These are phyloP conservation scores for Botryosphaeria agaves DNA, from an alignment of 2,329 filamentous ascomycete species.

Conservation along the genomic window DNA sequence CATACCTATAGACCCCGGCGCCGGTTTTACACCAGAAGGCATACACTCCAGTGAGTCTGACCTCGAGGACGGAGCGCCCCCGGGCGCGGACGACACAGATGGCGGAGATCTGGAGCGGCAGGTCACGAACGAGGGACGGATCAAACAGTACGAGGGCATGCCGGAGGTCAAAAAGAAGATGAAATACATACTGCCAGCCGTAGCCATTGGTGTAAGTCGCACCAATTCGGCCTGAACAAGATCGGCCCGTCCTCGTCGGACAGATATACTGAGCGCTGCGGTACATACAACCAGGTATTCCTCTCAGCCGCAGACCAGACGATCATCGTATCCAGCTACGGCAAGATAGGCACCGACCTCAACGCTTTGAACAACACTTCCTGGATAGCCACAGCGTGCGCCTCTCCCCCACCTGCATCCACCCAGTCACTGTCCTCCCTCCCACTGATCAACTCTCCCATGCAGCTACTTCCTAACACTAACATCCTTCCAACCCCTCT, in stretches of 20 bases:
- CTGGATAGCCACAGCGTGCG: slow-evolving; percentile 49
- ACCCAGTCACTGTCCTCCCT: slow-evolving; percentile 1
- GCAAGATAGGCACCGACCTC: slow-evolving; percentile 58
- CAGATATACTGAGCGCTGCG: too few relatives aligned
- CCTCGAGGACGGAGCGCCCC: slow-evolving; percentile 5
- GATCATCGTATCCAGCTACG: slow-evolving; percentile 61
- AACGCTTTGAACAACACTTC: slow-evolving; percentile 56
- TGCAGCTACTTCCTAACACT: slow-evolving; percentile 52
- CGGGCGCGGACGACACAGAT: slow-evolving; percentile 7
- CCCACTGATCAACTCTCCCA: background rate
- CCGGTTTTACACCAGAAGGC: slow-evolving; percentile 11
- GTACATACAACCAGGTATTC: slow-evolving; percentile 48
- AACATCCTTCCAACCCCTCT: slow-evolving; percentile 59
- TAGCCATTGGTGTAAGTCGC: slow-evolving; percentile 46
- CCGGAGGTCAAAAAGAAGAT: slow-evolving; percentile 32
- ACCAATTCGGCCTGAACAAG: too few relatives aligned
- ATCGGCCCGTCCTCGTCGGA: too few relatives aligned
- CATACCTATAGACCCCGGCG: slow-evolving; percentile 9
- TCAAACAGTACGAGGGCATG: slow-evolving; percentile 24
- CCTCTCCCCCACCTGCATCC: background rate
- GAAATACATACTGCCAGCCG: slow-evolving; percentile 41
- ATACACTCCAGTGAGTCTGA: slow-evolving; percentile 7
- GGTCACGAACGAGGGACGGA: slow-evolving; percentile 11
- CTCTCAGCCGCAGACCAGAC: slow-evolving; percentile 61
- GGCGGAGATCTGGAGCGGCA: slow-evolving; percentile 19